Evolutionary conservation across 352 stramenopile genomes (phyloP).

Genomic region (Chrysophaeum taylorii): DNA sequence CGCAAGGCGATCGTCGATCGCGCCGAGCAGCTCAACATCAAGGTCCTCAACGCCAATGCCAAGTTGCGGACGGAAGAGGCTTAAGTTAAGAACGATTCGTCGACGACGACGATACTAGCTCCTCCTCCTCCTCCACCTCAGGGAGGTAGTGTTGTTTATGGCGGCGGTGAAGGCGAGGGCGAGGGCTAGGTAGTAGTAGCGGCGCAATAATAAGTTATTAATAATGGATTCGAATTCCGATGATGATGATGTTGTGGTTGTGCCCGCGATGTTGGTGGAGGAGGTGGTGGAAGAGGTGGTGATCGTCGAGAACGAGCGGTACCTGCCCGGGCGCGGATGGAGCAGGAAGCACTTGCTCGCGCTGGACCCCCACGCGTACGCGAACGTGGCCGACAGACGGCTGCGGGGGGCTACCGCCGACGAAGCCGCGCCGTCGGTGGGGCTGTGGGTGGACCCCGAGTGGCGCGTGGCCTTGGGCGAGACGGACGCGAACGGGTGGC

Average conservation of each 20-base stretch:
- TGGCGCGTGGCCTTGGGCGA: background rate
- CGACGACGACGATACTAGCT: too few relatives aligned
- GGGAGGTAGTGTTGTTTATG: too few relatives aligned
- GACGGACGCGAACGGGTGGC: background rate
- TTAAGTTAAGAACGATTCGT: too few relatives aligned
- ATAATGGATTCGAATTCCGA: too few relatives aligned
- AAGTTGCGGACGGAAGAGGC: conserved; percentile 91
- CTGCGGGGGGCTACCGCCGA: background rate
- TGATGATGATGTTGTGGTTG: too few relatives aligned
- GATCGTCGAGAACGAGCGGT: background rate
- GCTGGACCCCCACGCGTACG: background rate
- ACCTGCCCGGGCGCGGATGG: background rate
- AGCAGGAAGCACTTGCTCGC: background rate
- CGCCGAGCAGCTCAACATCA: conserved; percentile 93
- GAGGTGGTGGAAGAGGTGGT: background rate
- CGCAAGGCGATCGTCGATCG: conserved; percentile 93
- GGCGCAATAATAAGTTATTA: too few relatives aligned
- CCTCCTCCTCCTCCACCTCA: too few relatives aligned
- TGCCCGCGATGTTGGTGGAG: too few relatives aligned
- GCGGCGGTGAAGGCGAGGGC: too few relatives aligned
- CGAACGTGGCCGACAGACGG: background rate
- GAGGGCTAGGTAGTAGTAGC: too few relatives aligned
- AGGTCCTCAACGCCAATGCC: conserved; percentile 93
- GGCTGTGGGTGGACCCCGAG: background rate
- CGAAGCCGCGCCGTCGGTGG: background rate